Percentiles rank a stretch among this genome's conserved stretches.
phyloP scores from a whole-genome alignment of 805 yeast species.

The Isabelozyma pseudorhagii region DNA sequence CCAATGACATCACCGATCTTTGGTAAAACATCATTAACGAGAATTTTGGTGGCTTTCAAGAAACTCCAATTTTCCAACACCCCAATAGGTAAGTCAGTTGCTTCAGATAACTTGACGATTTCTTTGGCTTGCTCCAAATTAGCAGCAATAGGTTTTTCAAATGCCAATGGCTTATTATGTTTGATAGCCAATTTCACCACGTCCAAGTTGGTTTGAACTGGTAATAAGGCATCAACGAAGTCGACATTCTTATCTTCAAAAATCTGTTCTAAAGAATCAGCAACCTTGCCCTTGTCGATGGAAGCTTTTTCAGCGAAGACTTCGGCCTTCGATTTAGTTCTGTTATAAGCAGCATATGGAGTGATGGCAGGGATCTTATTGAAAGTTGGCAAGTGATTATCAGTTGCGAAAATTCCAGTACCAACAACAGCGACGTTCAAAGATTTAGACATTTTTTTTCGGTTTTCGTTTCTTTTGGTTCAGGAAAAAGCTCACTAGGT shows the following conservation, averaged over 20 bases:
- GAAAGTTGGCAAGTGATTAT: constrained; percentile 75
- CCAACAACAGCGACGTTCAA: constrained; percentile 69
- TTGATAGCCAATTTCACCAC: constrained; percentile 68
- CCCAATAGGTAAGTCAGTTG: constrained; percentile 64
- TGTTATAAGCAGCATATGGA: constrained; percentile 72
- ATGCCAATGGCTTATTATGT: constrained; percentile 70
- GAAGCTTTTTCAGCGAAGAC: constrained; percentile 66
- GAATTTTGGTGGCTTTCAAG: constrained; percentile 52
- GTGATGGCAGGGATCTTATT: constrained; percentile 49
- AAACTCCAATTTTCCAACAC: constrained; percentile 87
- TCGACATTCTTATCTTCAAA: constrained; percentile 67
- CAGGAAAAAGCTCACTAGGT: too few species aligned
- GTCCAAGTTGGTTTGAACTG: constrained; percentile 76
- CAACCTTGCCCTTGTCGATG: constrained; percentile 48
- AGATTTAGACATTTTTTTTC: not conserved
- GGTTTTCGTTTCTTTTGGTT: too few species aligned
- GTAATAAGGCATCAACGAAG: constrained; percentile 79
- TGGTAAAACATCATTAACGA: constrained; percentile 54
- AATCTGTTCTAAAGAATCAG: constrained; percentile 60
- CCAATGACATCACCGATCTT: constrained; percentile 72
- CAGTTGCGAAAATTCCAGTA: constrained; percentile 86
- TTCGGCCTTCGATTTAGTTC: constrained; percentile 82
- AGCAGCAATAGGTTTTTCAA: constrained; percentile 95
- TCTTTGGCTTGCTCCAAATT: constrained; percentile 74
- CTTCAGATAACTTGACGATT: constrained; percentile 63